These are phyloP conservation scores for Gamsiella multidivaricata DNA, from an alignment of 192 early-diverging fungal genomes.

Conservation along the genomic window DNA sequence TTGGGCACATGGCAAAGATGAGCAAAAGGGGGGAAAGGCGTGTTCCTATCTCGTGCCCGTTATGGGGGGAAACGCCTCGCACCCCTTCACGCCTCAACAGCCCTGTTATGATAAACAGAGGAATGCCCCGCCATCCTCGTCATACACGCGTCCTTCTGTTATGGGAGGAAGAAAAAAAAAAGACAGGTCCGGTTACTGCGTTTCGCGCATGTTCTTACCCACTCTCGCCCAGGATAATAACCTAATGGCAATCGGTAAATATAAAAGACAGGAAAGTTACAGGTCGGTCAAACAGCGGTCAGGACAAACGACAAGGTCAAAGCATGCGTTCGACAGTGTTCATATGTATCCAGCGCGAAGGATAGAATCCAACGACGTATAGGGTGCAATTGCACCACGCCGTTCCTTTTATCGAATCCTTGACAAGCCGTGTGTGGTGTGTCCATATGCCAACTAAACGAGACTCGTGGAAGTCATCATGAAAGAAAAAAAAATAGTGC, in stretches of 20 bases:
- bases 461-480: too few relatives aligned
- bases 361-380: too few relatives aligned
- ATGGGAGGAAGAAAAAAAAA: too few relatives aligned
- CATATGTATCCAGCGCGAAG: too few relatives aligned
- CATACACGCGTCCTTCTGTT: background rate
- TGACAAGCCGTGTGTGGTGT: too few relatives aligned
- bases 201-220: slow-evolving; percentile 64
- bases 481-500: background rate
- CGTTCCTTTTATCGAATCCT: too few relatives aligned
- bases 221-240: slow-evolving; percentile 87
- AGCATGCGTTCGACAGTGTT: too few relatives aligned
- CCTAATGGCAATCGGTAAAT: slow-evolving; percentile 51
- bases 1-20: slow-evolving; percentile 11
- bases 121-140: background rate
- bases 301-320: slow-evolving; percentile 1
- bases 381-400: too few relatives aligned
- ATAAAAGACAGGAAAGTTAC: background rate
- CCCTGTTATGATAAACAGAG: background rate
- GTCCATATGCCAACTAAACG: too few relatives aligned
- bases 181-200: slow-evolving; percentile 28
- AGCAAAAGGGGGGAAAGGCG: background rate
- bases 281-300: background rate
- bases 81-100: background rate
- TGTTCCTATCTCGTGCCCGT: slow-evolving; percentile 13
- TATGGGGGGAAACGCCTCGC: slow-evolving; percentile 5